phyloP scores from a whole-genome alignment of 352 stramenopile species.

The Globisporangium iwayamae region DNA sequence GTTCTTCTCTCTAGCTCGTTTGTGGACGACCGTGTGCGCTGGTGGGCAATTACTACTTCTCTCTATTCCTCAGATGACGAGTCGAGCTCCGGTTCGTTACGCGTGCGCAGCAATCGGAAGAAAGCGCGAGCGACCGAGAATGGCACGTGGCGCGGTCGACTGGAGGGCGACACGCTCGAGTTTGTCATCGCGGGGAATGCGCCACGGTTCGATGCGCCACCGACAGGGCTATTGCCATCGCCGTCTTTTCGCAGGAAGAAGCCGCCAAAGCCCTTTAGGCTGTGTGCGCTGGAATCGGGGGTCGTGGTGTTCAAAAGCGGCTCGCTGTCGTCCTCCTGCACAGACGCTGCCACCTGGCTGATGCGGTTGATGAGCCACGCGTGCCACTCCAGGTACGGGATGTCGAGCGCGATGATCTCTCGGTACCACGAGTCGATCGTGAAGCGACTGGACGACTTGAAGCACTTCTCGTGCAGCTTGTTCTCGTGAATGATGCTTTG shows the following conservation, averaged over 20 bases:
- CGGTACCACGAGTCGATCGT: slow-evolving; percentile 85
- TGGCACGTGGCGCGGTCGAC: slow-evolving; percentile 26
- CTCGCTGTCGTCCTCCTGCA: slow-evolving; percentile 31
- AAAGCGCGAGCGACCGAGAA: slow-evolving; percentile 68
- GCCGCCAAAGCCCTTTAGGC: background rate
- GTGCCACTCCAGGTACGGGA: slow-evolving; percentile 80
- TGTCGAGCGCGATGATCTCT: slow-evolving; percentile 59
- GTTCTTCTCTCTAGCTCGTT: slow-evolving; percentile 3
- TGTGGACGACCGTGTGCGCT: background rate
- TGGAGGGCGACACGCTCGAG: slow-evolving; percentile 9
- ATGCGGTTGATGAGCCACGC: slow-evolving; percentile 85
- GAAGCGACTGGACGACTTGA: slow-evolving; percentile 76
- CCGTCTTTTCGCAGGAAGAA: slow-evolving; percentile 15
- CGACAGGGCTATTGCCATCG: slow-evolving; percentile 4
- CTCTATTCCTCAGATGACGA: slow-evolving; percentile 19
- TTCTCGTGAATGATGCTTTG: slow-evolving; percentile 88
- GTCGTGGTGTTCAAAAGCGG: slow-evolving; percentile 14
- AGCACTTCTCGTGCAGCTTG: slow-evolving; percentile 72
- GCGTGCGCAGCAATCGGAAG: slow-evolving; percentile 59
- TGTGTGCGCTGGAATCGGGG: background rate
- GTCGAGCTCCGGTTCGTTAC: slow-evolving; percentile 19
- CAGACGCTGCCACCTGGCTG: slow-evolving; percentile 45
- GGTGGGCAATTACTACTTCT: background rate
- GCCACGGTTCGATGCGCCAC: background rate
- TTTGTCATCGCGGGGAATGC: slow-evolving; percentile 7